Base-by-base conservation (phyloP, 345 rosid genomes). In the Melastoma malabathricum region DNA sequence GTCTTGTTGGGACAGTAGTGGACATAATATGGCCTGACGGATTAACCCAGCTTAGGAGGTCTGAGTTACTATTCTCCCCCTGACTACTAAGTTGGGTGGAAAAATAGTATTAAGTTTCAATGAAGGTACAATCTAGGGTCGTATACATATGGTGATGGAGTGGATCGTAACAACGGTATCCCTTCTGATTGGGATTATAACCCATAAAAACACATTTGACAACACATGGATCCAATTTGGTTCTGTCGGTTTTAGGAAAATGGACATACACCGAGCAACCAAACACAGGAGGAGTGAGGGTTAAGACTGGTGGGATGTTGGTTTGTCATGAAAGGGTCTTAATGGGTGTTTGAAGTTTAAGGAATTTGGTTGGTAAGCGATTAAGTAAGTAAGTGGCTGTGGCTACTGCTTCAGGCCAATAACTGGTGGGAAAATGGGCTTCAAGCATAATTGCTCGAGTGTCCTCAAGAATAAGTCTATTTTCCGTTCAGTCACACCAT, bases 151-250 rank as follows among this genome's bases (percentile, higher is more conserved):
- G 18, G 10, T 15, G 2, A 7, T 10, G 31, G 15, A 15, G 10
- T 34, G 25, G 29, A 25, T 58, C 23, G 43, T 47, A 58, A 13
- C 54, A 58, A 8, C 31, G 6, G 3, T 58, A 58, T 38, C 46
- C 45, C 41, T 58, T 58, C 13, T 49, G 1, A 49, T 48, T 18
- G 10, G 19, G 13, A 16, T 25, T 13, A 47, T 34, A 48, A 13
- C 46, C 61, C 15, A 58, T 4, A 34, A 58, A 58, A 10, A 48
- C 25, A 58, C 34, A 58, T n/a, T n/a, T n/a, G 8, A 47, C n/a
- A 18, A n/a, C 61, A 47, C n/a, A 39, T 0, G 19, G 29, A 15
- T 31, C 45, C 13, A 47, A 29, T 48, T 57, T 47, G 17, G 6
- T 46, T 0, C 2, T 0, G 10, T 47, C 20, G 10, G 18, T 18